Conservation (phyloP, 139 green algal genomes). For the Cymbomonas tetramitiformis region DNA sequence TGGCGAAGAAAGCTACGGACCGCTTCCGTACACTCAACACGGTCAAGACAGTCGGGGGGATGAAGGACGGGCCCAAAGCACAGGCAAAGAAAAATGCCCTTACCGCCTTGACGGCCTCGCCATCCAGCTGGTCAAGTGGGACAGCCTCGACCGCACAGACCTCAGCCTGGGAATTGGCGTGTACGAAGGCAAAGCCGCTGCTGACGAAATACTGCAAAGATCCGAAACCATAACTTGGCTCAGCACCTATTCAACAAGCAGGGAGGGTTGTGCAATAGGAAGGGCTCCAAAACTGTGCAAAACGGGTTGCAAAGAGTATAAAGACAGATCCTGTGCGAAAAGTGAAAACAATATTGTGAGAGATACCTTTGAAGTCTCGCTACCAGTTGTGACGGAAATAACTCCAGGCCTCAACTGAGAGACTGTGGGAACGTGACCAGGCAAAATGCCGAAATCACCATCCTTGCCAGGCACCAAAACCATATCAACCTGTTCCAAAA, state of each 20-base stretch:
- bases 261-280: too few species aligned
- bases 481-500: constrained; percentile 54
- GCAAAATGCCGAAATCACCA: constrained; percentile 75
- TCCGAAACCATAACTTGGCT: too few species aligned
- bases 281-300: too few species aligned
- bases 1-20: too few species aligned
- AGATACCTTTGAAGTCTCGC: constrained; percentile 51
- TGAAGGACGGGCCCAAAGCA: too few species aligned
- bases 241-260: too few species aligned
- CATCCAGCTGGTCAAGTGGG: constrained; percentile 53
- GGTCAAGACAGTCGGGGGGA: too few species aligned
- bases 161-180: constrained; percentile 59
- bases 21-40: too few species aligned
- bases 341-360: too few species aligned
- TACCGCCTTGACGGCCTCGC: constrained; percentile 48
- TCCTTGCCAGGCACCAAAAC: constrained; percentile 61
- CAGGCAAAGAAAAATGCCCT: too few species aligned
- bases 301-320: too few species aligned
- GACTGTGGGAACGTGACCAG: constrained; percentile 72
- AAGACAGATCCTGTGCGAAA: too few species aligned
- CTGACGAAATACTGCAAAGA: constrained; percentile 75
- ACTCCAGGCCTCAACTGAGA: constrained; percentile 69
- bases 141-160: constrained; percentile 69
- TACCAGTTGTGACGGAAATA: constrained; percentile 50
- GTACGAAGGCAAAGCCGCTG: constrained; percentile 72